A percentile compares a stretch with the other conserved stretches of the same genome.
Evolutionary conservation across 305 asterid genomes (phyloP).

Genomic region (Fraxinus nigra): DNA sequence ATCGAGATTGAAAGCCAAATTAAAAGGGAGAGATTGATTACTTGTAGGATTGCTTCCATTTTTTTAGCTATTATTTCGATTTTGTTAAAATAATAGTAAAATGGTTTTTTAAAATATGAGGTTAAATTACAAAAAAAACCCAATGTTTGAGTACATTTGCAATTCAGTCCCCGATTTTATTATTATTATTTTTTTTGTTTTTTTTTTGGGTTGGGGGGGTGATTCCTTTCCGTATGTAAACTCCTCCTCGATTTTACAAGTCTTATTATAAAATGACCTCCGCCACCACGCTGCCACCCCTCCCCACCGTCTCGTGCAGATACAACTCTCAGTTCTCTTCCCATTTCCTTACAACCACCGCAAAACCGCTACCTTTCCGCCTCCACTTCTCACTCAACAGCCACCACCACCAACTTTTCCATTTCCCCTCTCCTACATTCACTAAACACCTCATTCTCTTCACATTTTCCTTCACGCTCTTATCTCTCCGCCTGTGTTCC

Average conservation of each 20-base stretch:
- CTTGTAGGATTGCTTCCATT: background rate
- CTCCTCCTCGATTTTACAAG: background rate
- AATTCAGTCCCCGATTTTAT: background rate
- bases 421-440: background rate
- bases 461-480: constrained; percentile 25
- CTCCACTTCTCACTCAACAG: constrained; percentile 18
- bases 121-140: background rate
- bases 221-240: background rate
- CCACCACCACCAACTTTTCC: background rate
- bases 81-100: background rate
- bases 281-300: constrained; percentile 15
- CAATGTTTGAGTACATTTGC: background rate
- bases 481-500: constrained; percentile 29
- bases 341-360: background rate
- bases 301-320: background rate
- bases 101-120: background rate
- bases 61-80: background rate
- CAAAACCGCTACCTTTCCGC: constrained; percentile 7
- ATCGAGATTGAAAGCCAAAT: background rate
- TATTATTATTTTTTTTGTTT: too few species aligned
- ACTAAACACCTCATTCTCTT: constrained; percentile 25
- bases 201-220: background rate
- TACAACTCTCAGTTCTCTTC: background rate
- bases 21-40: background rate
- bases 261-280: background rate